Conservation (phyloP, 2,329 filamentous ascomycete species). For the Neonectria hederae region DNA sequence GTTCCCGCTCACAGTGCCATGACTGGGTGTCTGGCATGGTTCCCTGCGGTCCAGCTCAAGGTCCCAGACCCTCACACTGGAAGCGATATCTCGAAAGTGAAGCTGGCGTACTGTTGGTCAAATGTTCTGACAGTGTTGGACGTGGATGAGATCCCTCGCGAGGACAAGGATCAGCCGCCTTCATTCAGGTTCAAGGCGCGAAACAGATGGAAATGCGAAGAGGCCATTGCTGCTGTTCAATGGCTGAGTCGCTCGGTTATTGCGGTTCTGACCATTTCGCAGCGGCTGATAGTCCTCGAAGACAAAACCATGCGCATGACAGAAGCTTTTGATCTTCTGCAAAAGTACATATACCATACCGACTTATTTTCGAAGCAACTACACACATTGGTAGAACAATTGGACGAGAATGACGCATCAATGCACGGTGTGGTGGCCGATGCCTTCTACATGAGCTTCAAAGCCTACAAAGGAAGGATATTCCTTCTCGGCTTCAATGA, state of each 20-base stretch:
- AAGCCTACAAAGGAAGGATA: conserved; percentile 90
- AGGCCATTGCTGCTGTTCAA: conserved; percentile 94
- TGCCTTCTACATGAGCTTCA: conserved; percentile 98
- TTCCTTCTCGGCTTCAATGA: conserved; percentile 96
- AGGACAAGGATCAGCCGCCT: conserved; percentile 80
- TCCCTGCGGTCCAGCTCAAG: conserved; percentile 93
- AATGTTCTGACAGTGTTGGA: conserved; percentile 96
- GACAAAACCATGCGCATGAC: conserved; percentile 90
- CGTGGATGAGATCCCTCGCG: conserved; percentile 75
- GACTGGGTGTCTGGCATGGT: conserved; percentile 96
- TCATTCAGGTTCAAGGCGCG: conserved; percentile 82
- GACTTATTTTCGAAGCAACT: conserved; percentile 92
- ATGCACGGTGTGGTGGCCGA: conserved; percentile 97
- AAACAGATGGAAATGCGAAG: conserved; percentile 91
- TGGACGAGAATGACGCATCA: conserved; percentile 85
- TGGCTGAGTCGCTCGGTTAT: conserved; percentile 96
- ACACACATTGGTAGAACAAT: conserved; percentile 83
- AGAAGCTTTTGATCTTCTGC: conserved; percentile 90
- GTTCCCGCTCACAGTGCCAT: conserved; percentile 89
- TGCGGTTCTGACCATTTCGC: conserved; percentile 91
- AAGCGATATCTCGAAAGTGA: conserved; percentile 78
- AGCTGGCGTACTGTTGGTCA: conserved; percentile 98
- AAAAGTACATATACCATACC: conserved; percentile 90
- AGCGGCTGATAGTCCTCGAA: conserved; percentile 91
- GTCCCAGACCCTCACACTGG: conserved; percentile 72